Evolutionary conservation across 73 alveolate species (phyloP).

Genomic region (Tetrahymena malaccensis): DNA sequence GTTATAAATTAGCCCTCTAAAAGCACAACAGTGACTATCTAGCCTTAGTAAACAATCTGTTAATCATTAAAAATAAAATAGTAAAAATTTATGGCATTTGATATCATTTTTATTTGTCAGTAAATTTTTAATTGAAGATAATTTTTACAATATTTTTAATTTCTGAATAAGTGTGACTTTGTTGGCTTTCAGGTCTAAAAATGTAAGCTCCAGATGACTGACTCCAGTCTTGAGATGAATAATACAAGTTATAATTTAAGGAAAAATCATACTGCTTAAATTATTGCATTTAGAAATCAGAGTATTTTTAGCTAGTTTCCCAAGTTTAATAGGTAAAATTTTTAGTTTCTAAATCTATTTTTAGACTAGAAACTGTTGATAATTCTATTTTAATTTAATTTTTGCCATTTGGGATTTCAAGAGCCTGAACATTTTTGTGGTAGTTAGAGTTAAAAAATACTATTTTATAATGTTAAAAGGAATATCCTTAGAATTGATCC

Average conservation of each 20-base stretch:
- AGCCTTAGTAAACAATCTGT: constrained; percentile 10
- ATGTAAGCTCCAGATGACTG: background rate
- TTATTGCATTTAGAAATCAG: background rate
- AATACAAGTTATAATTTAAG: background rate
- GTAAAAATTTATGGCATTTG: background rate
- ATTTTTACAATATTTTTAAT: background rate
- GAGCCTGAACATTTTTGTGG: background rate
- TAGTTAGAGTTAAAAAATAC: background rate
- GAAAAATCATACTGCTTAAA: background rate
- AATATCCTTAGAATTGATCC: background rate
- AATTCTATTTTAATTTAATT: background rate
- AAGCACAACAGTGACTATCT: background rate
- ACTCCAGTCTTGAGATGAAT: background rate
- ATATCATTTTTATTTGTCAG: too few relatives aligned
- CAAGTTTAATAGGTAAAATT: background rate
- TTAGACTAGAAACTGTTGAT: background rate
- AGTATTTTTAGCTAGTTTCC: background rate
- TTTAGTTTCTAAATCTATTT: background rate
- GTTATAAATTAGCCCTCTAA: constrained; percentile 7
- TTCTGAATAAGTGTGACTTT: background rate
- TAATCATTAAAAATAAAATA: background rate
- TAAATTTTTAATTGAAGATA: too few relatives aligned
- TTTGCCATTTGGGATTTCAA: background rate
- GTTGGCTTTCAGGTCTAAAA: background rate
- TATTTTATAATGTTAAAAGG: background rate